A percentile compares a stretch with the other conserved stretches of the same genome.
Conservation (phyloP, 73 alveolate species). For the Durusdinium trenchii region DNA sequence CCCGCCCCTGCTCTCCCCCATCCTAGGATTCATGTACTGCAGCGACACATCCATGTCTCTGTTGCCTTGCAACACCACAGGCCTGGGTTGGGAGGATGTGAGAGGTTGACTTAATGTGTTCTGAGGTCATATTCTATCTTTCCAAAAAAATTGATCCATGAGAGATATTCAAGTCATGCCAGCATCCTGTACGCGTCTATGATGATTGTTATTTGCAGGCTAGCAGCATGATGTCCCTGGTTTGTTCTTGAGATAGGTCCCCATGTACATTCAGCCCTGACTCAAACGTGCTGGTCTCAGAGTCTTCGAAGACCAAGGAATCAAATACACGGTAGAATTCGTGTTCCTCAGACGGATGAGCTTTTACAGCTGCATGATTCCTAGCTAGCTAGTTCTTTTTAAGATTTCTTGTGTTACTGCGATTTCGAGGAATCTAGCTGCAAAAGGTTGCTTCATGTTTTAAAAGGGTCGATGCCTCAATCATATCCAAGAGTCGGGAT, state of each 20-base stretch:
- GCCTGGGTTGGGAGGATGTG: background rate
- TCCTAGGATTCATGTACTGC: no score
- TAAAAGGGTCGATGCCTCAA: background rate
- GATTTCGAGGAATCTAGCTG: background rate
- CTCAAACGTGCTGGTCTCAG: background rate
- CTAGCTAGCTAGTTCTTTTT: background rate
- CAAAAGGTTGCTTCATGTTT: background rate
- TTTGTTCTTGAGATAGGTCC: background rate
- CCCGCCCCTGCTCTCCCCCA: no score
- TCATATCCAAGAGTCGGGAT: background rate
- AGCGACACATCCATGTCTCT: background rate
- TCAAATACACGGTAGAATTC: background rate
- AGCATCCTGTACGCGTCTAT: background rate
- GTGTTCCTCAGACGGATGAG: background rate
- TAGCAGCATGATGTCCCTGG: background rate
- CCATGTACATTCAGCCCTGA: background rate
- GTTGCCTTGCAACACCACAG: background rate
- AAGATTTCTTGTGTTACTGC: background rate
- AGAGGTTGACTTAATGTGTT: background rate
- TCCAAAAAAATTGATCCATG: background rate
- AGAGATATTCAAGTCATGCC: background rate
- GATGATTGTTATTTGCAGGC: background rate
- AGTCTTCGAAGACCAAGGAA: background rate
- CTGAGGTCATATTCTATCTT: no score
- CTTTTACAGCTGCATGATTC: background rate